Conservation (phyloP, 345 rosid genomes). For the Rhodamnia argentea region DNA sequence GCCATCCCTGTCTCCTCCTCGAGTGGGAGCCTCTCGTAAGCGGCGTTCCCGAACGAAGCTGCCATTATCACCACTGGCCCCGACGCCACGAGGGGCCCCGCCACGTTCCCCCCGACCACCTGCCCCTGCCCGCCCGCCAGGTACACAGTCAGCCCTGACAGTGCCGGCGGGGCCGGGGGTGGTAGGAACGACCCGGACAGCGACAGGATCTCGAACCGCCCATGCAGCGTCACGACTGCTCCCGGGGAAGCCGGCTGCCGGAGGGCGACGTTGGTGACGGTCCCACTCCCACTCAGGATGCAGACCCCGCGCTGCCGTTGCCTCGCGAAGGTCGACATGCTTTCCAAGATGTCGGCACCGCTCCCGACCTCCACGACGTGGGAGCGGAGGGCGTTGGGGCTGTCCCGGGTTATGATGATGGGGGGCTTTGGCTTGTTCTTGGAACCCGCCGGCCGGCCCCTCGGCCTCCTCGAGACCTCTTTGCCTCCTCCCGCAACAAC, state of each 20-base stretch:
- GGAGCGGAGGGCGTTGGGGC: conserved; percentile 92
- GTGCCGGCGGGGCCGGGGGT: conserved; percentile 93
- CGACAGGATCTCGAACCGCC: conserved; percentile 86
- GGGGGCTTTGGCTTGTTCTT: conserved; percentile 93
- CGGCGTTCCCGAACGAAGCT: conserved; percentile 97
- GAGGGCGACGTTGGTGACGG: conserved; percentile 73
- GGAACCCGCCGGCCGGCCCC: conserved; percentile 87
- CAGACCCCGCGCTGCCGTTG: conserved; percentile 83
- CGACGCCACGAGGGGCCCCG: conserved; percentile 65
- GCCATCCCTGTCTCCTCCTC: background rate
- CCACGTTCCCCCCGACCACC: conserved; percentile 88
- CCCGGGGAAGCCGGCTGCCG: conserved; percentile 77
- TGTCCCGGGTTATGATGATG: conserved; percentile 83
- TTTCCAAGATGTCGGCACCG: conserved; percentile 76
- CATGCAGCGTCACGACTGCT: conserved; percentile 74
- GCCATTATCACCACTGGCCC: conserved; percentile 95
- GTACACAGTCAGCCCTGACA: conserved; percentile 74
- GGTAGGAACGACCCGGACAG: conserved; percentile 85
- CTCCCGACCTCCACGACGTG: conserved; percentile 82
- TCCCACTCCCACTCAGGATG: conserved; percentile 79
- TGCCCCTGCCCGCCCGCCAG: conserved; percentile 98
- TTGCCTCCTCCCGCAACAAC: conserved; percentile 31
- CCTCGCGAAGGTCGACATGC: conserved; percentile 66
- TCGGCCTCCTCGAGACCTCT: conserved; percentile 53
- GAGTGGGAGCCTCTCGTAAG: conserved; percentile 14